phyloP scores from a whole-genome alignment of 495 filamentous ascomycete genomes.

The Monascus purpureus region DNA sequence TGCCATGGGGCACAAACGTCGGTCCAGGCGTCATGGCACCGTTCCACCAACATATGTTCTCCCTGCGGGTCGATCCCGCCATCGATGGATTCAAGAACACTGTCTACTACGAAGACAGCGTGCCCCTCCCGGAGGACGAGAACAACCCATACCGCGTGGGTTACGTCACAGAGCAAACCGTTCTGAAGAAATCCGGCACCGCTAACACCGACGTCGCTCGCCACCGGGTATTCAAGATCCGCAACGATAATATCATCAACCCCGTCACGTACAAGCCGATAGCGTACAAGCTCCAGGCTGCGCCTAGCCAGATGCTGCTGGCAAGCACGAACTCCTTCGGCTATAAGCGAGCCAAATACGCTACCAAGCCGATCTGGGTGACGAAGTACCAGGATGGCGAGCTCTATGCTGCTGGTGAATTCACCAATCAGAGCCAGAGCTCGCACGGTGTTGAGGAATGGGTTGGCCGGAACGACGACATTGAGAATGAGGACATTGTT shows the following conservation, averaged over 20 bases:
- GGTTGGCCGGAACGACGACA: constrained; percentile 29
- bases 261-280: constrained; percentile 62
- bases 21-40: constrained; percentile 69
- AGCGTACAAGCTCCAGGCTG: constrained; percentile 64
- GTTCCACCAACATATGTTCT: constrained; percentile 85
- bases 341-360: constrained; percentile 64
- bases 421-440: constrained; percentile 70
- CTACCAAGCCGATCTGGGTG: constrained; percentile 71
- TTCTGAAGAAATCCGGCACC: constrained; percentile 47
- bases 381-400: constrained; percentile 68
- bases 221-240: constrained; percentile 72
- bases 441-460: constrained; percentile 32
- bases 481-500: constrained; percentile 34
- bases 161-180: constrained; percentile 51
- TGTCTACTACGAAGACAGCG: constrained; percentile 56
- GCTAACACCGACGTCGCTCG: constrained; percentile 44
- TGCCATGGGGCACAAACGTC: constrained; percentile 73
- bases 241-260: constrained; percentile 55
- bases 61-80: constrained; percentile 71
- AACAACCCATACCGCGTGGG: constrained; percentile 66
- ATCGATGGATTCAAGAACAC: constrained; percentile 63
- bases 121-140: constrained; percentile 54
- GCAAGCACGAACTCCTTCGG: constrained; percentile 58
- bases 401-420: constrained; percentile 69
- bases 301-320: constrained; percentile 66